Base-by-base conservation (phyloP, 106 monocot species). In the Xerophyta viscosa region DNA sequence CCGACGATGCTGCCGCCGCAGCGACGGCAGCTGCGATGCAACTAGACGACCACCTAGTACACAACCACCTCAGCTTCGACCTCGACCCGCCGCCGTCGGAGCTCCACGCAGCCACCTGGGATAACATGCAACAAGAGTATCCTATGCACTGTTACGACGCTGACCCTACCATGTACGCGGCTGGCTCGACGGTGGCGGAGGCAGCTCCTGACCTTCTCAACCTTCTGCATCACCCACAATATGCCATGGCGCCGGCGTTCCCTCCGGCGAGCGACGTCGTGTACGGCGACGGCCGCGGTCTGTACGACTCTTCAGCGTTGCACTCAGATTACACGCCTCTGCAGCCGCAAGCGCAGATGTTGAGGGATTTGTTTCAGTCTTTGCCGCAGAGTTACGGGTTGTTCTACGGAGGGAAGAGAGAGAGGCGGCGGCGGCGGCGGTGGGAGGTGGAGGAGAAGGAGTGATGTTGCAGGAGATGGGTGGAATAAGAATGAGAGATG, bases 291-390 rank as follows among this genome's bases (percentile, higher is more conserved):
- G n/a, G n/a, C n/a, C 42, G 17, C 6, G 37, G n/a, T 25, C 60
- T 19, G 55, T 61, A 14, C 30, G 47, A 31, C 21, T 56, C 19
- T 29, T 69, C 23, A 72, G 5, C 68, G 2, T 48, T 65, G 8
- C 45, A 58, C 3, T 26, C 73, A 41, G 70, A 66, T 0, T 68
- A 65, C 24, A 6, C 33, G 5, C 65, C 56, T 52, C n/a, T 66
- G 27, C 48, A 48, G 6, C 68, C 70, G 29, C 75, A 66, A 46
- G 54, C 69, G 4, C 55, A 75, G 52, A 20, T 91, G 56, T 48
- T 91, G 54, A 81, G 72, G 53, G 78, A 91, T 29, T 49, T 91
- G 46, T 86, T 76, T 63, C 72, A 78, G 27, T 63, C 86, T 7
- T 51, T 91, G 63, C 86, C 88, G 5, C 75, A 72, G 57, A 82